Evolutionary conservation across 208 protist species (phyloP).

Genomic region (Angomonas deanei): DNA sequence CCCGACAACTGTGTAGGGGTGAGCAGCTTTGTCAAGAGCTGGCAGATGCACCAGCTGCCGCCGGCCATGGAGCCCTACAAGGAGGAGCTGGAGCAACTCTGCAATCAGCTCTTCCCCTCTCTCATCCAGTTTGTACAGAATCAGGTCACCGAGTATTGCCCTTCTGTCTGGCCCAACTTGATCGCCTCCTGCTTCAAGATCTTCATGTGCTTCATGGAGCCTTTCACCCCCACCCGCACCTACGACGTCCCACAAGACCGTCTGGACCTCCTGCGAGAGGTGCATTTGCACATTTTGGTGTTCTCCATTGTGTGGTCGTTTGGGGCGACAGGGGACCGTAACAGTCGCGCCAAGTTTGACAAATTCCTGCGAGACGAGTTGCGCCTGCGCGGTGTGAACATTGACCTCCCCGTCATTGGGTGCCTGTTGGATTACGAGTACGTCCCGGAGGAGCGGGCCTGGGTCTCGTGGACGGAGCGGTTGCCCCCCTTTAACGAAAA

Average conservation of each 20-base stretch:
- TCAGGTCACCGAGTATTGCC: conserved; percentile 90
- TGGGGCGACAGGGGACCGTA: conserved; percentile 92
- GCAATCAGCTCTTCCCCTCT: conserved; percentile 79
- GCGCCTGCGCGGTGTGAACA: conserved; percentile 43
- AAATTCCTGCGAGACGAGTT: conserved; percentile 88
- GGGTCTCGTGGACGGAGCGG: conserved; percentile 93
- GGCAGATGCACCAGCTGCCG: conserved; percentile 80
- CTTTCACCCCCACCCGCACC: conserved; percentile 77
- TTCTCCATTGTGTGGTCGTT: conserved; percentile 97
- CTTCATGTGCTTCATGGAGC: conserved; percentile 85
- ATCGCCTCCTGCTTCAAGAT: conserved; percentile 92
- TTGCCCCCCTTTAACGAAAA: conserved; percentile 73
- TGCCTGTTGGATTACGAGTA: conserved; percentile 95
- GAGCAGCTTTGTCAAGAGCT: conserved; percentile 73
- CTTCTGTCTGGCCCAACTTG: conserved; percentile 95
- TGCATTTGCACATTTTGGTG: conserved; percentile 91
- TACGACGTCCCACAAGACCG: conserved; percentile 80
- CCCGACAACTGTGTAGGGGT: conserved; percentile 87
- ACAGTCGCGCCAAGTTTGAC: conserved; percentile 92
- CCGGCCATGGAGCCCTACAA: conserved; percentile 79
- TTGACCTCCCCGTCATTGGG: conserved; percentile 87
- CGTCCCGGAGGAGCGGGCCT: conserved; percentile 81
- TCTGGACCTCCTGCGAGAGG: conserved; percentile 67
- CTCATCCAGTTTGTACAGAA: conserved; percentile 92
- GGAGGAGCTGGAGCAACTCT: conserved; percentile 81